phyloP scores from a whole-genome alignment of 169 alveolate species.

The Babesia caballi region DNA sequence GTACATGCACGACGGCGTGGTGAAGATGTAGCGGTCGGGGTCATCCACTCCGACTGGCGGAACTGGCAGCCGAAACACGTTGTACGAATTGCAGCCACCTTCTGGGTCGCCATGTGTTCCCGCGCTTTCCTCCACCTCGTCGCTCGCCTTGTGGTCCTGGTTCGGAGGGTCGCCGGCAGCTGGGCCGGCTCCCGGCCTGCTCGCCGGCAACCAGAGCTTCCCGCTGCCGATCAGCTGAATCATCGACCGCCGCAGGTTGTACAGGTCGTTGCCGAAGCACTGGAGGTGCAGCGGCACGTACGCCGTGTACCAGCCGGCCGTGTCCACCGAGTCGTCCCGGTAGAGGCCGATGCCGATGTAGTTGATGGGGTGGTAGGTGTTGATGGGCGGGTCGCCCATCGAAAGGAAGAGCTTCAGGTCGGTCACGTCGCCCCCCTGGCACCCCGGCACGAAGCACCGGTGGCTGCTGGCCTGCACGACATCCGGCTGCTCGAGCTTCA shows the following conservation, averaged over 20 bases:
- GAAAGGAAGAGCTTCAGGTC: conserved; percentile 23
- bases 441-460: conserved; percentile 52
- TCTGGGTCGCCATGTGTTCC: not conserved
- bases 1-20: conserved; percentile 65
- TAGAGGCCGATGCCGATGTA: conserved; percentile 61
- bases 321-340: conserved; percentile 3
- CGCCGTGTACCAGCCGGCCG: conserved; percentile 57
- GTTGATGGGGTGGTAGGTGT: conserved; percentile 58
- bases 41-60: not conserved
- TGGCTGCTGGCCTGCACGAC: conserved; percentile 38
- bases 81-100: not conserved
- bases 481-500: conserved; percentile 29
- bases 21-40: conserved; percentile 13
- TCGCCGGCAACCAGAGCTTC: not conserved
- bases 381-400: conserved; percentile 56
- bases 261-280: conserved; percentile 31
- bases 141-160: not conserved
- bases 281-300: conserved; percentile 53
- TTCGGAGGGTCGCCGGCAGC: not conserved
- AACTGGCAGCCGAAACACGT: conserved; percentile 21
- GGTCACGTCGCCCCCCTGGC: conserved; percentile 22
- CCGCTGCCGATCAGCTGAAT: conserved; percentile 28
- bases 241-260: conserved; percentile 15
- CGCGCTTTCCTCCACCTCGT: not conserved
- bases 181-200: not conserved